phyloP scores from a whole-genome alignment of 768 basidiomycete genomes.

The Suillus occidentalis region DNA sequence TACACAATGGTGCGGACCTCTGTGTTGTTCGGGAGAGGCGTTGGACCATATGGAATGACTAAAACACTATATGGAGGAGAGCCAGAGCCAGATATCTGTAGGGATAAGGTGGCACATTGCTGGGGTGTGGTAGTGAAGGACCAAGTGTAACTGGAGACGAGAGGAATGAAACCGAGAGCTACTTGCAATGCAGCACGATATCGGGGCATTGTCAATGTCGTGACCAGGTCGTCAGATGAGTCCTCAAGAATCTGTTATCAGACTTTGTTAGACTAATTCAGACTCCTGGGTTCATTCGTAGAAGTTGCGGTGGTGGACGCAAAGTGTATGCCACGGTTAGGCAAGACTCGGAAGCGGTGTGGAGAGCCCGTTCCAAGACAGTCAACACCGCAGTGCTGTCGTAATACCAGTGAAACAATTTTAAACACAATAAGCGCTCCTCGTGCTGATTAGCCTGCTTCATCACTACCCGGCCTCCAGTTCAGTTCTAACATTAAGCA shows the following conservation, averaged over 20 bases:
- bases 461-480: background rate
- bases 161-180: constrained; percentile 17
- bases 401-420: background rate
- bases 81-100: constrained; percentile 61
- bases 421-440: background rate
- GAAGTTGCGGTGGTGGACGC: background rate
- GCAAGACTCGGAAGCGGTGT: background rate
- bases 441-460: background rate
- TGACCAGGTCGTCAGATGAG: constrained; percentile 4
- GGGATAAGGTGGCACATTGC: constrained; percentile 66
- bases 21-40: constrained; percentile 56
- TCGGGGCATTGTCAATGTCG: constrained; percentile 12
- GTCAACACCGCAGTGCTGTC: background rate
- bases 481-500: background rate
- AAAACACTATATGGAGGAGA: constrained; percentile 67
- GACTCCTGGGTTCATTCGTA: constrained; percentile 13
- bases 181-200: background rate
- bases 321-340: background rate
- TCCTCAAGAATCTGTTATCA: constrained; percentile 2
- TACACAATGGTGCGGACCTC: constrained; percentile 66
- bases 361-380: constrained; percentile 4
- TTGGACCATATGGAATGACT: constrained; percentile 65
- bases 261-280: constrained; percentile 3
- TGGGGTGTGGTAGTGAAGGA: constrained; percentile 46
- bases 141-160: constrained; percentile 43